Evolutionary conservation across 179 eudicot species (phyloP).

Genomic region (Pouteria campechiana): DNA sequence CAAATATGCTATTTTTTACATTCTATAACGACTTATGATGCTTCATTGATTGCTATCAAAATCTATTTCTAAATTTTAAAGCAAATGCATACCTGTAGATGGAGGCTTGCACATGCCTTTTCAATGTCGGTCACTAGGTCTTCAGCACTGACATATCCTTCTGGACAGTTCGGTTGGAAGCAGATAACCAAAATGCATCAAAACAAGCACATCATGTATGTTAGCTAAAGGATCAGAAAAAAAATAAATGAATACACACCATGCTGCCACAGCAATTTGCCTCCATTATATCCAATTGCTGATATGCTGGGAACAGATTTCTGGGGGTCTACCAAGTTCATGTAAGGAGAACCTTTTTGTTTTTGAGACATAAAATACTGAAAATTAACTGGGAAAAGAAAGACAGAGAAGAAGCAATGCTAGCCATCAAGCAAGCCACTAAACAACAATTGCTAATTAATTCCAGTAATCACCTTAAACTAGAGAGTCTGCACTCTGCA

Average conservation of each 20-base stretch:
- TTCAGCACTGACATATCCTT: conserved; percentile 45
- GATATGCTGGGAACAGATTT: conserved; percentile 37
- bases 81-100: conserved; percentile 33
- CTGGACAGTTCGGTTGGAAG: conserved; percentile 13
- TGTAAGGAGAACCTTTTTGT: conserved; percentile 14
- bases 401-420: no score
- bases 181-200: no score
- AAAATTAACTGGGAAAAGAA: no score
- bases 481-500: no score
- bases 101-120: conserved; percentile 59
- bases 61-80: not conserved
- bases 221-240: not conserved
- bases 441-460: no score
- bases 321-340: conserved; percentile 35
- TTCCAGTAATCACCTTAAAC: no score
- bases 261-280: conserved; percentile 44
- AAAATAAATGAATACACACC: conserved; percentile 19
- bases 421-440: no score
- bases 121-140: conserved; percentile 35
- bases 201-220: not conserved
- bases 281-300: conserved; percentile 51
- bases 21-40: not conserved
- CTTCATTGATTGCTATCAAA: not conserved
- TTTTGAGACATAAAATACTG: not conserved
- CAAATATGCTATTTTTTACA: not conserved